Conservation (phyloP, 2,329 filamentous ascomycete genomes). For the Phialemonium atrogriseum region DNA sequence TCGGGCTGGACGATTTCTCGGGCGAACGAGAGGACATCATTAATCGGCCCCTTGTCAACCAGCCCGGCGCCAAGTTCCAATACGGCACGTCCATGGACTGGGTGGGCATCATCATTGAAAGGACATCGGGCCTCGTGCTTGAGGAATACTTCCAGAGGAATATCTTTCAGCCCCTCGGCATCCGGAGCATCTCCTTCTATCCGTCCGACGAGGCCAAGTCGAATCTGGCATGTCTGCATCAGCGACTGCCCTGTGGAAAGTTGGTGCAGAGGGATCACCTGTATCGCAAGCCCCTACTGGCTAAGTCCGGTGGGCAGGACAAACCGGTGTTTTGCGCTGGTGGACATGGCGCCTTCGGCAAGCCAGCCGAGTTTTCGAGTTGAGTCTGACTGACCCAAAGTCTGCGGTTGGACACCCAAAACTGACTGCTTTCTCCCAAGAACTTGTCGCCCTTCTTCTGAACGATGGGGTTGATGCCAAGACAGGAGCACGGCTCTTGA, state of each 20-base stretch:
- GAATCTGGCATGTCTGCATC: constrained; percentile 46
- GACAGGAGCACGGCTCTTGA: constrained; percentile 44
- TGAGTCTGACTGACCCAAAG: too few relatives aligned
- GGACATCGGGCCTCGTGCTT: constrained; percentile 28
- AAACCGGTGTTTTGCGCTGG: constrained; percentile 43
- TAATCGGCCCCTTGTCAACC: constrained; percentile 49
- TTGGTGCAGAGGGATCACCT: constrained; percentile 24
- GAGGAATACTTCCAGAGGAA: constrained; percentile 35
- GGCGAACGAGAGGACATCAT: constrained; percentile 42
- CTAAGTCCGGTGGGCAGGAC: constrained; percentile 22
- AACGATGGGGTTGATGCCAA: constrained; percentile 51
- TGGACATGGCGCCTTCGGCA: constrained; percentile 47
- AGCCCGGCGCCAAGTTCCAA: constrained; percentile 47
- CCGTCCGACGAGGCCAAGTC: constrained; percentile 41
- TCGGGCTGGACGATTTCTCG: constrained; percentile 49
- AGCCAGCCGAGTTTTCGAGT: constrained; percentile 47
- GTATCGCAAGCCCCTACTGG: constrained; percentile 28
- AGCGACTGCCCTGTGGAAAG: constrained; percentile 37
- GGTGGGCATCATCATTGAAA: constrained; percentile 36
- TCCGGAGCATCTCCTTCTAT: constrained; percentile 33
- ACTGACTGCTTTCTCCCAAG: constrained; percentile 19
- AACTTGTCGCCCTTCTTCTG: constrained; percentile 49
- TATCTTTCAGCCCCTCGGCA: constrained; percentile 33
- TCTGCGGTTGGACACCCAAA: too few relatives aligned
- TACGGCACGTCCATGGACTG: constrained; percentile 47